Conservation (phyloP, 768 basidiomycete species). For the Rhizopogon rudus region DNA sequence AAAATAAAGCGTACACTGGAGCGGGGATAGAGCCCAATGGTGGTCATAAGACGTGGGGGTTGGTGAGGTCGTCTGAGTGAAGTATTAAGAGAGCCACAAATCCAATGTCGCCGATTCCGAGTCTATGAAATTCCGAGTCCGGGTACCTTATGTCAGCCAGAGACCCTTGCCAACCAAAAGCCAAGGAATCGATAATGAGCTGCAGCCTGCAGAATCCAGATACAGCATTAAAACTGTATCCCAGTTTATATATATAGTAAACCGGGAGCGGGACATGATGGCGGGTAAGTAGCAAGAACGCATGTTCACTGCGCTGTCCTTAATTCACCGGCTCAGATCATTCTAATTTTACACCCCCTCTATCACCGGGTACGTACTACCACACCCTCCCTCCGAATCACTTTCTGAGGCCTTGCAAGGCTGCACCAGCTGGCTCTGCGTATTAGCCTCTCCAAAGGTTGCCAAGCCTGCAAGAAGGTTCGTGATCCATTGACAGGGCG, state of each 20-base stretch:
- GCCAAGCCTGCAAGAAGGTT: neutral
- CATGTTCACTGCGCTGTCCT: neutral
- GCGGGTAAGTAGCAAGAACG: neutral
- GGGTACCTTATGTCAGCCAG: neutral
- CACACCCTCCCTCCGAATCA: too few relatives aligned
- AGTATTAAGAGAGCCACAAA: neutral
- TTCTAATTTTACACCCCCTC: neutral
- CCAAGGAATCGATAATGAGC: neutral
- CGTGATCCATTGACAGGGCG: too few relatives aligned
- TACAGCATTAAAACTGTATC: neutral
- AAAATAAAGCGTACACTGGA: conserved; percentile 1
- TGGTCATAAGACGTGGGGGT: conserved; percentile 1
- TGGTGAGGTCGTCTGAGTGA: neutral
- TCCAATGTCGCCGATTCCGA: neutral
- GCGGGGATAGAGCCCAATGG: neutral
- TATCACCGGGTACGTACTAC: neutral
- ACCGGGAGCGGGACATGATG: neutral
- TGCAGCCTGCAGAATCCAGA: too few relatives aligned
- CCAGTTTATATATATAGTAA: neutral
- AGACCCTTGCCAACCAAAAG: neutral
- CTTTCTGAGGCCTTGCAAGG: too few relatives aligned
- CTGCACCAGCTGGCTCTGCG: too few relatives aligned
- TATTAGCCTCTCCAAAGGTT: neutral
- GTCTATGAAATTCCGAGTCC: neutral
- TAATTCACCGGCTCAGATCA: neutral